Conservation (phyloP, 441 rosid genomes). For the Mallotus repandus region DNA sequence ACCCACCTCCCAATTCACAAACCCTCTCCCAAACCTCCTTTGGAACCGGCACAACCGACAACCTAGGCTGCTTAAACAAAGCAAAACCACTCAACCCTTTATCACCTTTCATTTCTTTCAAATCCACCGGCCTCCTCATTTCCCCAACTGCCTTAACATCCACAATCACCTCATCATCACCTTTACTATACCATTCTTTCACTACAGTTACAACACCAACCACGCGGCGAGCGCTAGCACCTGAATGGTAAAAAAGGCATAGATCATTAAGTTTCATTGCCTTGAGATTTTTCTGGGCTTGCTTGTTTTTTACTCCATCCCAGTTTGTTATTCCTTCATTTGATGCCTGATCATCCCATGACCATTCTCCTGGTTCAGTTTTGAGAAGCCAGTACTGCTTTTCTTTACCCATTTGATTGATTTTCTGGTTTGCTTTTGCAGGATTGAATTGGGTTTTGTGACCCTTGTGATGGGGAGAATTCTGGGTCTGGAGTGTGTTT, state of each 20-base stretch:
- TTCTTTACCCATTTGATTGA: constrained; percentile 33
- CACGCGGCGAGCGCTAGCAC: constrained; percentile 60
- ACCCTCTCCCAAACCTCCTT: constrained; percentile 54
- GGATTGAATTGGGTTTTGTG: not conserved
- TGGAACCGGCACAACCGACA: constrained; percentile 80
- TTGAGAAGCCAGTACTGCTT: constrained; percentile 73
- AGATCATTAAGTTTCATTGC: constrained; percentile 73
- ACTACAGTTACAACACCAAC: constrained; percentile 71
- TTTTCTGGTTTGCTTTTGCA: not conserved
- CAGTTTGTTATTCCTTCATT: constrained; percentile 67
- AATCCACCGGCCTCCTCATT: constrained; percentile 68
- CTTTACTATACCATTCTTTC: constrained; percentile 58
- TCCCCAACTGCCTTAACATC: constrained; percentile 76
- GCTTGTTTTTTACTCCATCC: constrained; percentile 96
- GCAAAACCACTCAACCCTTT: constrained; percentile 58
- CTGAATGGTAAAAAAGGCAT: constrained; percentile 94
- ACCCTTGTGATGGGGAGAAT: not conserved
- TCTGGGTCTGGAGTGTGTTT: not conserved
- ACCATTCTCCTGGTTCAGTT: constrained; percentile 93
- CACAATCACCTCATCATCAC: constrained; percentile 45
- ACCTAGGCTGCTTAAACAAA: constrained; percentile 74
- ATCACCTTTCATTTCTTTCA: constrained; percentile 70
- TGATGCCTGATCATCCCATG: constrained; percentile 88
- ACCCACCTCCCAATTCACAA: constrained; percentile 85
- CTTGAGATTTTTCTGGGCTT: constrained; percentile 80